Evolutionary conservation across 2,329 filamentous ascomycete species (phyloP), one percentile per base, ranked within the genome.

Genomic region (Fusarium temperatum): DNA sequence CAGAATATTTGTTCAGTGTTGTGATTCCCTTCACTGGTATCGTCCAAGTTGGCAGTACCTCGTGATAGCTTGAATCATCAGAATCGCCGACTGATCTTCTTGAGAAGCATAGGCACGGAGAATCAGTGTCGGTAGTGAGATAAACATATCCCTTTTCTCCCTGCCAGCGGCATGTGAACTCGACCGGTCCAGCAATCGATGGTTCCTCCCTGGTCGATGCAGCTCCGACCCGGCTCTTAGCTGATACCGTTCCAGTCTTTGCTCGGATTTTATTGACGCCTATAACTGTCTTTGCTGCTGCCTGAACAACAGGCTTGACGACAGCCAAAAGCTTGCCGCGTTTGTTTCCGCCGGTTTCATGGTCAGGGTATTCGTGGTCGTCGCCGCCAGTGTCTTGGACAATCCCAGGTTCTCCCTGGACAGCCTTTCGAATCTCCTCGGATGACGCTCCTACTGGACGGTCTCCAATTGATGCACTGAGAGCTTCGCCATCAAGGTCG

Each of bases 1-100:
- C 93, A 35, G 93, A 93, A 2, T 94, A 84, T 81, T 96, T 96
- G 81, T 91, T 92, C 60, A 96, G 78, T 78, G 94, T 93, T 13
- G 63, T 84, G 38, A 96, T 92, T 26, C 94, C 91, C 0, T 86
- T 85, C 5, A 95, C 86, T 0, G 92, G 88, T 4, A 95, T 85
- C 10, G 87, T 90, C 88, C 92, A 96, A 1, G 88, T 79, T 0
- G 92, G 89, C 28, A 90, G 87, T 8, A 89, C 74, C 24, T 85
- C 82, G 1, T 73, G 50, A 10, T 22, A 44, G 6, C 26, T 6
- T 1, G 14, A 9, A 5, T 14, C 41, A 5, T 50, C 32, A 0
- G 41, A 18, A 7, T 32, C 41, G 0, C 44, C 36, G 3, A 26
- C 35, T 3, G 58, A 55, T 0, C 22, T 56, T 54, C 3, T 35